Conservation (phyloP, 139 green algal species). For the Auxenochlorella pyrenoidosa region DNA sequence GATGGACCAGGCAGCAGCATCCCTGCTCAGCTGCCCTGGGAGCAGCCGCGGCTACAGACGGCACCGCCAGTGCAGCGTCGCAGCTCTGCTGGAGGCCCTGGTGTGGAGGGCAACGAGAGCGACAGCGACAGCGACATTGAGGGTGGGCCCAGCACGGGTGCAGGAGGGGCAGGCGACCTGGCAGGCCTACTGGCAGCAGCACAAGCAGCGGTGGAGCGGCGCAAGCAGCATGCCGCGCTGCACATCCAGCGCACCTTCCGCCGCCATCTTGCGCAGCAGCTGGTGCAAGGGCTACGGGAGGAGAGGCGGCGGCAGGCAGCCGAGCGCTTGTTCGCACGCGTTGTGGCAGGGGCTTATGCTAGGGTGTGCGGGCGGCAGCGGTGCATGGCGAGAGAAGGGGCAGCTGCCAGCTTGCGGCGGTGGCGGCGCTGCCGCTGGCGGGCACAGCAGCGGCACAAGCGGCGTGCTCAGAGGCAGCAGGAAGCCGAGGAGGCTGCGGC, state of each 20-base stretch:
- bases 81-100: not conserved
- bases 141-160: not conserved
- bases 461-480: no score
- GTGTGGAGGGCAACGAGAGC: not conserved
- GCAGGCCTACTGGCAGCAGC: not conserved
- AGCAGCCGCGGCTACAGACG: not conserved
- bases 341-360: not conserved
- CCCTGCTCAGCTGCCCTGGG: not conserved
- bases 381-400: not conserved
- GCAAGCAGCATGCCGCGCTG: not conserved
- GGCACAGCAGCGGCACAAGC: not conserved
- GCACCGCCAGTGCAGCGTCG: not conserved
- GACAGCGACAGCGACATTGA: conserved; percentile 13
- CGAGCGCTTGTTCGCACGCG: not conserved
- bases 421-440: not conserved
- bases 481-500: no score
- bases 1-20: not conserved
- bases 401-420: not conserved
- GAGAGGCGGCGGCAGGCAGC: not conserved
- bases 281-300: not conserved
- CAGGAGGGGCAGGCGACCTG: not conserved
- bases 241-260: not conserved
- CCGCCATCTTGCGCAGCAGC: not conserved
- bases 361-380: not conserved
- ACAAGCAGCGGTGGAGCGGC: conserved; percentile 1